Percentiles rank a stretch among this genome's conserved stretches.
phyloP scores from a whole-genome alignment of 2,329 filamentous ascomycete species.

The Fusarium chaquense region DNA sequence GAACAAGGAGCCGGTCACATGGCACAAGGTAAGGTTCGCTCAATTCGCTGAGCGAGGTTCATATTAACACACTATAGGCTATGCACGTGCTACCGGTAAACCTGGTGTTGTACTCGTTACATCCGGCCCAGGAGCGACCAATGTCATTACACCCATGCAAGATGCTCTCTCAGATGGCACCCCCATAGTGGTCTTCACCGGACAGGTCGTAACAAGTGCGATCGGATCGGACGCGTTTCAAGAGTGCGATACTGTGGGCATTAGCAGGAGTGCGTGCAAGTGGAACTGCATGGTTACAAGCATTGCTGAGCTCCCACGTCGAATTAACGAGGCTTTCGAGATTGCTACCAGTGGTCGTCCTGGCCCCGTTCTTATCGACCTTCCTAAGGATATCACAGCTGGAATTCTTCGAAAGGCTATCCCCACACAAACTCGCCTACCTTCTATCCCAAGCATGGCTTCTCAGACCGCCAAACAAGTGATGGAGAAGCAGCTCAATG shows the following conservation, averaged over 20 bases:
- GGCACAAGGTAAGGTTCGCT: slow-evolving; percentile 78
- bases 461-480: slow-evolving; percentile 80
- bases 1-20: slow-evolving; percentile 99
- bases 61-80: slow-evolving; percentile 53
- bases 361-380: slow-evolving; percentile 92
- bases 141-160: slow-evolving; percentile 95
- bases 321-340: slow-evolving; percentile 98
- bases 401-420: slow-evolving; percentile 86
- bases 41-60: neutral
- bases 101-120: slow-evolving; percentile 97
- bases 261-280: slow-evolving; percentile 61
- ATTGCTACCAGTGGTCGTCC: slow-evolving; percentile 95
- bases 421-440: slow-evolving; percentile 78
- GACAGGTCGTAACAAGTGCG: slow-evolving; percentile 88
- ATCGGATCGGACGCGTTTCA: slow-evolving; percentile 92
- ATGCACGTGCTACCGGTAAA: slow-evolving; percentile 92
- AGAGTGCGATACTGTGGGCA: slow-evolving; percentile 81
- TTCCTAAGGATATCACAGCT: slow-evolving; percentile 96
- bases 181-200: slow-evolving; percentile 94
- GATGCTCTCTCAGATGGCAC: slow-evolving; percentile 96
- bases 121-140: slow-evolving; percentile 95
- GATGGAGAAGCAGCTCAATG: slow-evolving; percentile 77
- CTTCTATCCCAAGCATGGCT: slow-evolving; percentile 86
- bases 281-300: slow-evolving; percentile 99
- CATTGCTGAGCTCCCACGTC: slow-evolving; percentile 88